Evolutionary conservation across 345 rosid genomes (phyloP), one percentile per base, ranked within the genome.

Genomic region (Eucalyptus pauciflora): DNA sequence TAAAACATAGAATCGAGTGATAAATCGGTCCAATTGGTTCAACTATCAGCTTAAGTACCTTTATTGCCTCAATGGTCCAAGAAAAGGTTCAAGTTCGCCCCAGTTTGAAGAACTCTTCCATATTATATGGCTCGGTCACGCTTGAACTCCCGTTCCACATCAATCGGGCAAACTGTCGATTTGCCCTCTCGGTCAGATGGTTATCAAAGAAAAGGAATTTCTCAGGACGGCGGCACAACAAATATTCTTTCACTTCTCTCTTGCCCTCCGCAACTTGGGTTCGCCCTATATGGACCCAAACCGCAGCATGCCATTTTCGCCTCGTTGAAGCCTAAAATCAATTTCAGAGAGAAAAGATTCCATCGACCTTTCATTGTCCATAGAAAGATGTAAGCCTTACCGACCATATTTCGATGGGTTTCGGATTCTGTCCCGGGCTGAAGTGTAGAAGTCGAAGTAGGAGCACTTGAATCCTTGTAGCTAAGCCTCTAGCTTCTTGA

Each of bases 401-500:
- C n/a, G 1, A 60, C 8, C 67, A 12, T 90, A 93, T 86, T 91
- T 92, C 7, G 87, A 86, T 85, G 93, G 94, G 86, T 92, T 41
- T 52, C 86, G 56, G 12, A 92, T 85, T 88, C 92, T 91, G 58
- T 93, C 80, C 20, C 20, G 46, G n/a, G 85, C 46, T 18, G 92
- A 64, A 17, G 88, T 50, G 49, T 91, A 91, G 49, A 76, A 87
- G 79, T 92, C 93, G 18, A 76, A 87, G 79, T 92, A 92, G 18
- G 89, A 87, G 46, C 92, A 93, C 50, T 86, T 92, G 87, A 92
- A 90, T 51, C 94, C 93, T 46, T 46, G 41, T 7, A 93, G 91
- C 25, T 91, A 62, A 25, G 16, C 49, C 54, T 90, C 49, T 2
- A 92, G 87, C 48, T 86, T 88, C 33, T 64, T 37, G 37, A 91